A percentile compares a stretch with the other conserved stretches of the same genome.
phyloP scores from a whole-genome alignment of 345 rosid species.

The Aquilaria sinensis region DNA sequence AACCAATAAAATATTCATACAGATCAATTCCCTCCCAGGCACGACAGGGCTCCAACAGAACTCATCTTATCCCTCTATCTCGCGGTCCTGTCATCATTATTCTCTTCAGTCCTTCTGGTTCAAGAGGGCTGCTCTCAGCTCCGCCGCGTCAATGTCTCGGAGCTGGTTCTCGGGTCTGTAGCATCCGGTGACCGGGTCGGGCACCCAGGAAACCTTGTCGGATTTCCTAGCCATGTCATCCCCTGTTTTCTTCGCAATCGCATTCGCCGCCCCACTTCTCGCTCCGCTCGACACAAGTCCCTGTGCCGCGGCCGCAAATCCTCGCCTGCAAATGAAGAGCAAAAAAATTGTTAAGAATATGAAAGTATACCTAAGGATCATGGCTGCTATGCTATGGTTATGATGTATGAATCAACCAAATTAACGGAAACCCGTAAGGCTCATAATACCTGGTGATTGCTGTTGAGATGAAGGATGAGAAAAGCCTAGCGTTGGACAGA shows the following conservation, averaged over 20 bases:
- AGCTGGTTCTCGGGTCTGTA: constrained; percentile 57
- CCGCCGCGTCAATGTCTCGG: constrained; percentile 62
- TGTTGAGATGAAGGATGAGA: constrained; percentile 27
- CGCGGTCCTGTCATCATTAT: too few relatives aligned
- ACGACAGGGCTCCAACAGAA: too few relatives aligned
- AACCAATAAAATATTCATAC: too few relatives aligned
- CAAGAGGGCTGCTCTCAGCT: constrained; percentile 54
- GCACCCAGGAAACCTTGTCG: constrained; percentile 63
- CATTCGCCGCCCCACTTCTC: constrained; percentile 18
- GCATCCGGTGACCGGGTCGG: constrained; percentile 26
- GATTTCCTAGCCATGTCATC: constrained; percentile 35
- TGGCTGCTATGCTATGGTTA: too few relatives aligned
- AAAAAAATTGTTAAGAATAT: not conserved
- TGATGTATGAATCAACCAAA: too few relatives aligned
- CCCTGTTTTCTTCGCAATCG: constrained; percentile 38
- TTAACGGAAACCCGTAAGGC: not conserved
- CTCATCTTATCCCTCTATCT: too few relatives aligned
- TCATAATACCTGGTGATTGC: constrained; percentile 24
- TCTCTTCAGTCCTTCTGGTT: constrained; percentile 42
- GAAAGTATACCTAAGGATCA: too few relatives aligned
- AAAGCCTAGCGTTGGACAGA: constrained; percentile 21
- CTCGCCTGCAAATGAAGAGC: constrained; percentile 16
- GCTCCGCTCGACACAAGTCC: constrained; percentile 15
- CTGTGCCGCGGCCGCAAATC: constrained; percentile 28
- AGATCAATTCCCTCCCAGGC: too few relatives aligned